Percentiles rank a stretch among this genome's conserved stretches.
These are phyloP conservation scores for Byssochlamys sp. DNA, from an alignment of 2,329 filamentous ascomycete species.

Conservation along the genomic window DNA sequence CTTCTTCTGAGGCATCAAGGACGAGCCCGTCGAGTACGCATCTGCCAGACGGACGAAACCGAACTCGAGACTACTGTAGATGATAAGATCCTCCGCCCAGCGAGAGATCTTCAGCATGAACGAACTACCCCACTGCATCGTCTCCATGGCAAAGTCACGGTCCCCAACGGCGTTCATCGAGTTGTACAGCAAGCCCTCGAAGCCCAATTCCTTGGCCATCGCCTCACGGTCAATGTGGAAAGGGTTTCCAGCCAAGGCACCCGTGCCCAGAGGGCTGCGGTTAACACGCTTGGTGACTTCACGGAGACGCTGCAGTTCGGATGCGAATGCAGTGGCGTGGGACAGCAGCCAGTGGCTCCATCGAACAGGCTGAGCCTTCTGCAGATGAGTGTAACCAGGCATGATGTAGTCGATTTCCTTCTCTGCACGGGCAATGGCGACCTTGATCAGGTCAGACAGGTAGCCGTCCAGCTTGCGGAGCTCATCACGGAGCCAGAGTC, in stretches of 20 bases:
- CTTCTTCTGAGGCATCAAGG: slow-evolving; percentile 77
- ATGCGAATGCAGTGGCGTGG: slow-evolving; percentile 60
- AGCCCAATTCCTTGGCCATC: slow-evolving; percentile 72
- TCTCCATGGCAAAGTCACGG: slow-evolving; percentile 74
- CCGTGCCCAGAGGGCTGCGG: slow-evolving; percentile 58
- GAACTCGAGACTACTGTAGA: slow-evolving; percentile 69
- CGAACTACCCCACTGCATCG: slow-evolving; percentile 67
- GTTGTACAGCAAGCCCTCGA: slow-evolving; percentile 65
- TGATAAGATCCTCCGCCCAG: slow-evolving; percentile 77
- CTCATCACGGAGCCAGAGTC: slow-evolving; percentile 73
- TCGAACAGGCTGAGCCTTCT: slow-evolving; percentile 69
- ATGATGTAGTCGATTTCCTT: slow-evolving; percentile 67
- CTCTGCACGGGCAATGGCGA: slow-evolving; percentile 61
- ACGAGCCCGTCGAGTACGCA: slow-evolving; percentile 68
- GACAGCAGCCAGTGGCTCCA: slow-evolving; percentile 77
- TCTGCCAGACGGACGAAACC: slow-evolving; percentile 67
- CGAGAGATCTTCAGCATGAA: slow-evolving; percentile 71
- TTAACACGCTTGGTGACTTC: slow-evolving; percentile 69
- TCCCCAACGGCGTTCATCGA: slow-evolving; percentile 67
- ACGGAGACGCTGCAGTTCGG: slow-evolving; percentile 66
- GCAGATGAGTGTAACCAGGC: slow-evolving; percentile 81
- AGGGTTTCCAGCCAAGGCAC: slow-evolving; percentile 70
- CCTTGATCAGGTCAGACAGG: slow-evolving; percentile 59
- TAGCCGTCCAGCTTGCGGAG: slow-evolving; percentile 59
- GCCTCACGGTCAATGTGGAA: slow-evolving; percentile 72